These are phyloP conservation scores for Vanilla planifolia DNA, from an alignment of 106 monocot genomes.

Conservation along the genomic window DNA sequence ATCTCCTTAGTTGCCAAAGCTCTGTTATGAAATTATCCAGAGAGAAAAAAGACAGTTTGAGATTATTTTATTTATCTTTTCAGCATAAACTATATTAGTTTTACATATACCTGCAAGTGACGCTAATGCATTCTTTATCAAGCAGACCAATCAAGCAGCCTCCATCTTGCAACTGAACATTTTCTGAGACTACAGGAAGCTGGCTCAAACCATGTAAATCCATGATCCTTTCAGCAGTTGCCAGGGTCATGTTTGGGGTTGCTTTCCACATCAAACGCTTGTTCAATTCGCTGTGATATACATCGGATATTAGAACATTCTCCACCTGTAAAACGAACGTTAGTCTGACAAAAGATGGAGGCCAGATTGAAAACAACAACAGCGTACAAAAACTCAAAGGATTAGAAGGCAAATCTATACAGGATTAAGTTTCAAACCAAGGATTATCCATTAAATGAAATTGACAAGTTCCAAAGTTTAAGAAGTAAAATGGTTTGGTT, in stretches of 20 bases:
- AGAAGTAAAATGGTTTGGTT: too few species aligned
- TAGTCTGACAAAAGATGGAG: background rate
- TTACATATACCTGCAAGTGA: constrained; percentile 35
- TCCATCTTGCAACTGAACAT: constrained; percentile 5
- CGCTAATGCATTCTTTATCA: constrained; percentile 45
- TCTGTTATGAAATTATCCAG: constrained; percentile 18
- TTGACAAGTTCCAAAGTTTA: too few species aligned
- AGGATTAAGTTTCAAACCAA: too few species aligned
- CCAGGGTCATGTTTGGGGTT: constrained; percentile 49
- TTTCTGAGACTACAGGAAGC: constrained; percentile 49
- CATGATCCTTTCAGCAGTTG: constrained; percentile 49
- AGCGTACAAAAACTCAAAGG: too few species aligned
- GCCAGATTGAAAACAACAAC: background rate
- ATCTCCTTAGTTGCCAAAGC: constrained; percentile 20
- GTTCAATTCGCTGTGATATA: constrained; percentile 26
- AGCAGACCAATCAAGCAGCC: constrained; percentile 38
- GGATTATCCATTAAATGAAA: too few species aligned
- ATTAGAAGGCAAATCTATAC: too few species aligned
- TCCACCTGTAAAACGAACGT: constrained; percentile 21
- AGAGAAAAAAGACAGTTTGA: background rate
- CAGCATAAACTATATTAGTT: background rate
- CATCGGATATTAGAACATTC: constrained; percentile 31
- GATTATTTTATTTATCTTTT: background rate
- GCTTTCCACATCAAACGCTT: constrained; percentile 26
- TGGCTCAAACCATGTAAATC: constrained; percentile 33